These are phyloP conservation scores for Daldinia grandis DNA, from an alignment of 495 filamentous ascomycete genomes.

Conservation along the genomic window DNA sequence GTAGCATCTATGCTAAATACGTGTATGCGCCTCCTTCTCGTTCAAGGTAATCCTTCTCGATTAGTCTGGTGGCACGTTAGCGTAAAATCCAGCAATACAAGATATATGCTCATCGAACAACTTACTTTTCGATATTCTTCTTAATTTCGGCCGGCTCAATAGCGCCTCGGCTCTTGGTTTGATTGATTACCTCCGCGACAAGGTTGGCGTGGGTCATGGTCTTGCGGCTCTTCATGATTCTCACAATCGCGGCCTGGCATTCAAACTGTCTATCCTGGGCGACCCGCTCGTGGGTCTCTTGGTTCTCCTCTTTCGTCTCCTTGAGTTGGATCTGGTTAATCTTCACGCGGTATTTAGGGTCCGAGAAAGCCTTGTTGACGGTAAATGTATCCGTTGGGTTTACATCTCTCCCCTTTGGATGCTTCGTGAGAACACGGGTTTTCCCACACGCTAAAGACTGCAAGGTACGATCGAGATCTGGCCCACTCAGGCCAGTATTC, in stretches of 20 bases:
- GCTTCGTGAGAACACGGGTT: conserved; percentile 84
- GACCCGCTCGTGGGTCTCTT: conserved; percentile 89
- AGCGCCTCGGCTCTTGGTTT: conserved; percentile 83
- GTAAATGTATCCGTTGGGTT: conserved; percentile 78
- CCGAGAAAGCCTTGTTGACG: conserved; percentile 77
- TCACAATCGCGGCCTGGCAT: conserved; percentile 94
- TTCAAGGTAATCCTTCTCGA: conserved; percentile 97
- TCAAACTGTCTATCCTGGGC: conserved; percentile 91
- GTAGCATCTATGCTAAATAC: conserved; percentile 74
- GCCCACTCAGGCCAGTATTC: conserved; percentile 69
- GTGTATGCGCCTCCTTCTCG: conserved; percentile 79
- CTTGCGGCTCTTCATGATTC: conserved; percentile 97
- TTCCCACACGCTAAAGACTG: conserved; percentile 94
- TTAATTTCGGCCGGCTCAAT: conserved; percentile 90
- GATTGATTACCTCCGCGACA: conserved; percentile 85
- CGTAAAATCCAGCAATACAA: neutral
- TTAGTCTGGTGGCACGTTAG: conserved; percentile 64
- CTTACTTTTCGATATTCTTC: conserved; percentile 93
- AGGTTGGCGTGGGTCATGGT: conserved; percentile 82
- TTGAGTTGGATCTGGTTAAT: conserved; percentile 98
- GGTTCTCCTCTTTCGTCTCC: conserved; percentile 88
- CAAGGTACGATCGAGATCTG: conserved; percentile 85
- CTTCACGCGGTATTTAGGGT: conserved; percentile 90
- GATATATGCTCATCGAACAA: conserved; percentile 15
- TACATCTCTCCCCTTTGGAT: conserved; percentile 85